Base-by-base conservation (phyloP, 129 eudicot genomes). In the Ambrosia trifida region DNA sequence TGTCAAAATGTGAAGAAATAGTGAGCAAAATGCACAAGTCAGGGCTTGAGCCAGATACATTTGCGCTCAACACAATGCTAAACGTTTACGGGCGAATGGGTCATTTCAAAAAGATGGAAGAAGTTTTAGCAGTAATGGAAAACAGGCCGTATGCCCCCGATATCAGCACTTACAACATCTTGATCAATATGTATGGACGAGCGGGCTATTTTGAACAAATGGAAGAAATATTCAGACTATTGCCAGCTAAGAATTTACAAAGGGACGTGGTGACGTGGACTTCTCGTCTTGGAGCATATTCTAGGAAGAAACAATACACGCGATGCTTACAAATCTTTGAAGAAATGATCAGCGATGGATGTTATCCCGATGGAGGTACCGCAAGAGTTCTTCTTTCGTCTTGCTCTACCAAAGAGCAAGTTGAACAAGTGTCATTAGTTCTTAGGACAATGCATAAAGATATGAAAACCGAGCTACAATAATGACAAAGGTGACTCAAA, bases 311-410 rank as follows among this genome's bases (percentile, higher is more conserved):
- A 75, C 90, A 71, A 17, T 91, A 86, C 79, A 76, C 63, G 11
- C 79, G 60, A 66, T 91, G 98, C 64, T 43, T 88, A 20, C 89
- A 86, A 63, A 88, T 91, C 19, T 91, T 91, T 10, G 98, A 91
- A 75, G 93, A 86, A 67, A 91, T 91, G 98, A 88, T 91, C 16
- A 86, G 59, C 3, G 83, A 78, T 79, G 96, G 96, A 18, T 88
- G 96, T 81, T 91, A 84, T 72, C 98, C 98, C 3, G 98, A 91
- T 70, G 96, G 98, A 28, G 96, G 98, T 53, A 88, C 98, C 11
- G 96, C 91, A 4, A 85, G 85, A 80, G 96, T 91, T 58, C 90
- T 91, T 56, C 86, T 91, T 40, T 78, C 90, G 11, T 83, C 98
- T 49, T 91, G 98, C 80, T 86, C 96, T 17, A 80, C 80, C 31